Evolutionary conservation across 306 rosid genomes (phyloP), one percentile per base, ranked within the genome.

Genomic region (Ormosia emarginata): DNA sequence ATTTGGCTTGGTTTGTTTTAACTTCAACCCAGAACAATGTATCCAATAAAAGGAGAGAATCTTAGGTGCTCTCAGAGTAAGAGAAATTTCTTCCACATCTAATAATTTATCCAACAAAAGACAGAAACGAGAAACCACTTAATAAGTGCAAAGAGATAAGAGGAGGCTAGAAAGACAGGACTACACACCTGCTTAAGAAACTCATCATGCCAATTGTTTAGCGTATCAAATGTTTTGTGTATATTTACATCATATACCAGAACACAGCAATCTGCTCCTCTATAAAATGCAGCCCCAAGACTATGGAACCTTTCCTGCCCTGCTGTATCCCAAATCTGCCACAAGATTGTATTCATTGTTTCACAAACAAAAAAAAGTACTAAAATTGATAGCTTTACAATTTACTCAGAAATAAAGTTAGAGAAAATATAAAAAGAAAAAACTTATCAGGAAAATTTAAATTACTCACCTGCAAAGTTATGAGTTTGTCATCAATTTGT

Each of bases 311-410:
- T 89, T 71, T 95, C 99, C 49, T 93, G 98, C 15, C 99, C 99
- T 59, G 99, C 99, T 4, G 99, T 95, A 81, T 95, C 99, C 99
- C 99, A 95, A 83, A 95, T 89, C 99, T 95, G 82, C 87, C 80
- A 73, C 0, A 82, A 15, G 11, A 33, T 69, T 59, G 13, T n/a
- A 6, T 43, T 64, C 66, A 70, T 36, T 57, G 59, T 74, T 34
- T 74, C 32, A 5, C 56, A 9, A 29, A 14, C 63, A 15, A n/a
- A 53, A 13, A 44, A 50, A 6, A 40, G 8, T 40, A 63, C 47
- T 24, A 40, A 11, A 43, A 49, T 80, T 63, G 29, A 40, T 63
- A 80, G 8, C 24, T 39, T 49, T 49, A 15, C 7, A 8, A n/a
- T 33, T 18, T 13, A 43, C 43, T 8, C 3, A 67, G 0, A 17